Base-by-base conservation (phyloP, 2,329 filamentous ascomycete genomes). In the Pseudogymnoascus sp. region DNA sequence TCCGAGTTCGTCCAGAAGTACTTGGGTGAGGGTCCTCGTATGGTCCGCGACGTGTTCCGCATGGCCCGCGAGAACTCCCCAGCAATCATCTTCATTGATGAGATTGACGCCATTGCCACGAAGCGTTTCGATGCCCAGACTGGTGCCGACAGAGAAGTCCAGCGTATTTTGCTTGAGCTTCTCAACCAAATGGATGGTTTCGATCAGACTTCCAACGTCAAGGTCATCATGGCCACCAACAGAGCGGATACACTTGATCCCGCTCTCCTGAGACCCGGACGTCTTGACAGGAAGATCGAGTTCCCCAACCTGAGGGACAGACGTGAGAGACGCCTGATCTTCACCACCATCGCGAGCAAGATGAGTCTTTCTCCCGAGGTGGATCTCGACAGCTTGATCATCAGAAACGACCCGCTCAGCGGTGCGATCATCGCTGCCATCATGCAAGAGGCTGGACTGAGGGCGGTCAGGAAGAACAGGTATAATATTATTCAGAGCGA, bases 101-200 rank as follows among this genome's bases (percentile, higher is more conserved):
- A 99, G 77, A 97, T 99, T 70, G 95, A 99, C 74, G 95, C 95
- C 67, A 97, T 99, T 72, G 95, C 95, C 66, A 99, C 95, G 42
- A 99, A 99, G 81, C 93, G 95, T 77, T 99, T 99, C 78, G 95
- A 99, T 75, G 95, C 95, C 23, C 95, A 99, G 78, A 99, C 95
- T 3, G 95, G 95, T 76, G 95, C 95, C 69, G 95, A 99, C 75
- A 87, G 95, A 79, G 95, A 99, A 78, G 95, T 99, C 14, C 95
- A 99, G 81, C 93, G 95, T 83, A 99, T 99, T 73, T 82, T 99
- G 65, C 88, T 99, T 65, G 95, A 99, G 77, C 81, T 99, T 69
- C 88, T 99, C 68, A 99, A 99, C 80, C 95, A 99, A 79, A 99
- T 99, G 95, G 95, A 99, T 75, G 95, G 95, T 68, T 99, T 99